phyloP scores from a whole-genome alignment of 2,329 filamentous ascomycete species.

The Dactylella cylindrospora region DNA sequence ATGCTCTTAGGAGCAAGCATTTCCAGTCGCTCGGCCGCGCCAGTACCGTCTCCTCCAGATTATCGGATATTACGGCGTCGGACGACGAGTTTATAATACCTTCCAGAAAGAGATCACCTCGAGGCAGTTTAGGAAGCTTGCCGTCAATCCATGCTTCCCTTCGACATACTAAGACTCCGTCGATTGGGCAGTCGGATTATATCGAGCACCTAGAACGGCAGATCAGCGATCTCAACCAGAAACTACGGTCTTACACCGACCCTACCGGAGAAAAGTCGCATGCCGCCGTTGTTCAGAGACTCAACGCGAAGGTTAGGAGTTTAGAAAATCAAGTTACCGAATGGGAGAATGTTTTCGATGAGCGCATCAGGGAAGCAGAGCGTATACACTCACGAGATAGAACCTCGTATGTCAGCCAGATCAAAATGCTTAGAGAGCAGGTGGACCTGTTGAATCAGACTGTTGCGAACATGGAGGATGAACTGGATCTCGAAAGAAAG shows the following conservation, averaged over 20 bases:
- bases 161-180: slow-evolving; percentile 40
- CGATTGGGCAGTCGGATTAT: slow-evolving; percentile 37
- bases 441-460: slow-evolving; percentile 21
- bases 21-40: slow-evolving; percentile 29
- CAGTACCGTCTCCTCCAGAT: slow-evolving; percentile 30
- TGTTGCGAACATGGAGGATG: slow-evolving; percentile 29
- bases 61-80: slow-evolving; percentile 37
- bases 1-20: slow-evolving; percentile 36
- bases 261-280: slow-evolving; percentile 41
- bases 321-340: slow-evolving; percentile 42
- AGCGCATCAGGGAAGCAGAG: slow-evolving; percentile 40
- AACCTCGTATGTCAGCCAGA: slow-evolving; percentile 23
- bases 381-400: slow-evolving; percentile 29
- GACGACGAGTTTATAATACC: slow-evolving; percentile 24
- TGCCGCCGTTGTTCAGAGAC: slow-evolving; percentile 38
- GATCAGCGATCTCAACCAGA: slow-evolving; percentile 34
- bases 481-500: slow-evolving; percentile 35
- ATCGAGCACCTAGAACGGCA: slow-evolving; percentile 42
- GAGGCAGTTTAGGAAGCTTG: slow-evolving; percentile 32
- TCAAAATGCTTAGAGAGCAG: slow-evolving; percentile 33
- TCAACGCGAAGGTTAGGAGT: slow-evolving; percentile 39
- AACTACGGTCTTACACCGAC: slow-evolving; percentile 41
- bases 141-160: slow-evolving; percentile 42
- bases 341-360: slow-evolving; percentile 43
- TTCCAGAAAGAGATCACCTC: slow-evolving; percentile 11